Evolutionary conservation across 345 rosid species (phyloP).

Genomic region (Lumnitzera racemosa): DNA sequence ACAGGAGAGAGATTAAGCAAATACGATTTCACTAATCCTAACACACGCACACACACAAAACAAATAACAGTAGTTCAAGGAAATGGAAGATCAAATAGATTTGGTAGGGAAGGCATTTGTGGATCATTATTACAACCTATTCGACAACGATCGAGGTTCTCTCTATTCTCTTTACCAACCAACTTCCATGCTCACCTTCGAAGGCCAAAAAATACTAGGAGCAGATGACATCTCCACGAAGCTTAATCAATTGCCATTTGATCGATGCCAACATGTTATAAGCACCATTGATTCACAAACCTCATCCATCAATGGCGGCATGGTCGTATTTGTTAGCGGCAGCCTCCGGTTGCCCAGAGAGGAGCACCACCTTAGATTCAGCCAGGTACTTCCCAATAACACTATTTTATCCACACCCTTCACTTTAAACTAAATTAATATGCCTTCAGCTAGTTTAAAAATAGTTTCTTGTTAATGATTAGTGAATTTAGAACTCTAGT

Average conservation of each 20-base stretch:
- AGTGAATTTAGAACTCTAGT: too few relatives aligned
- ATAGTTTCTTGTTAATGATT: too few relatives aligned
- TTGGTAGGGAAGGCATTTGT: conserved; percentile 70
- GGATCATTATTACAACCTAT: conserved; percentile 64
- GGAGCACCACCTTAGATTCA: conserved; percentile 59
- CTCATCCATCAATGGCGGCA: conserved; percentile 47
- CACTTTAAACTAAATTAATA: too few relatives aligned
- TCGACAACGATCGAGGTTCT: conserved; percentile 50
- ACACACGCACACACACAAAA: neutral
- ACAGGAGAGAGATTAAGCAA: too few relatives aligned
- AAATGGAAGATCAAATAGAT: conserved; percentile 46
- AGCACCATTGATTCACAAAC: conserved; percentile 77
- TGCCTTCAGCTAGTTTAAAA: too few relatives aligned
- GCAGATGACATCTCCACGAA: conserved; percentile 45
- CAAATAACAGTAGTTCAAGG: neutral
- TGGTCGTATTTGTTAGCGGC: conserved; percentile 74
- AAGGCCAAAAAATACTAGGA: conserved; percentile 58
- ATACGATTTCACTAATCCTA: too few relatives aligned
- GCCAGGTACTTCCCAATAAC: conserved; percentile 43
- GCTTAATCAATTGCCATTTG: conserved; percentile 63
- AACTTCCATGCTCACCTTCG: conserved; percentile 70
- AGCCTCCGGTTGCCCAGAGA: conserved; percentile 63
- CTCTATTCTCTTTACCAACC: conserved; percentile 53
- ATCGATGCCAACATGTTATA: conserved; percentile 52
- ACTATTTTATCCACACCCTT: too few relatives aligned